Conservation (phyloP, 768 basidiomycete genomes). For the Goffeauzyma gilvescens region DNA sequence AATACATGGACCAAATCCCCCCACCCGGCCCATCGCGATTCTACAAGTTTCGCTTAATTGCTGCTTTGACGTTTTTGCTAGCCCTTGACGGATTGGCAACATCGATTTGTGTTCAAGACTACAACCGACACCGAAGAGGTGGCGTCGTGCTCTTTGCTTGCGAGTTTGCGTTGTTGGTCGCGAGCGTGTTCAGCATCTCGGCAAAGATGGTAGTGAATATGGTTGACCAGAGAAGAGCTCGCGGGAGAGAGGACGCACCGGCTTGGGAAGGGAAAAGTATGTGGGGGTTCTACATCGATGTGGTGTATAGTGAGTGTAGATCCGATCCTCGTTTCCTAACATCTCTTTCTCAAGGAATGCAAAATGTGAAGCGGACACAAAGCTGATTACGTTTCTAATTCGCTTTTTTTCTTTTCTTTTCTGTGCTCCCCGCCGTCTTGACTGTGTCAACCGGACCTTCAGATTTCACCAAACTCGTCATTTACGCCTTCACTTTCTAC, state of each 20-base stretch:
- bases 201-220: conserved; percentile 66
- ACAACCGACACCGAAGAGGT: not conserved
- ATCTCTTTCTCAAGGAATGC: too few species aligned
- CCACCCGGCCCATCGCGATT: conserved; percentile 60
- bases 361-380: too few species aligned
- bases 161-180: conserved; percentile 74
- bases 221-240: conserved; percentile 64
- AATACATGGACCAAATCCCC: conserved; percentile 96
- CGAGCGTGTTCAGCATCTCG: conserved; percentile 55
- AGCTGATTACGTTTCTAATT: not conserved
- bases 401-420: not conserved
- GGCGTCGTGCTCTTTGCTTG: conserved; percentile 18
- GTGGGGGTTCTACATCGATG: conserved; percentile 85
- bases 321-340: not conserved
- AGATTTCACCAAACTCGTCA: conserved; percentile 87
- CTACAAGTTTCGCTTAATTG: conserved; percentile 70
- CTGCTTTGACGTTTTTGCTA: conserved; percentile 54
- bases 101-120: conserved; percentile 1
- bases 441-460: too few species aligned
- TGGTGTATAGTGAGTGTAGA: conserved; percentile 52
- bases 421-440: too few species aligned
- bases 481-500: conserved; percentile 81
- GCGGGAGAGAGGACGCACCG: conserved; percentile 37
- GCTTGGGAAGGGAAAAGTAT: conserved; percentile 98
- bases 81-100: conserved; percentile 53